Base-by-base conservation (phyloP, 495 filamentous ascomycete species). In the Aspergillus indologenus region DNA sequence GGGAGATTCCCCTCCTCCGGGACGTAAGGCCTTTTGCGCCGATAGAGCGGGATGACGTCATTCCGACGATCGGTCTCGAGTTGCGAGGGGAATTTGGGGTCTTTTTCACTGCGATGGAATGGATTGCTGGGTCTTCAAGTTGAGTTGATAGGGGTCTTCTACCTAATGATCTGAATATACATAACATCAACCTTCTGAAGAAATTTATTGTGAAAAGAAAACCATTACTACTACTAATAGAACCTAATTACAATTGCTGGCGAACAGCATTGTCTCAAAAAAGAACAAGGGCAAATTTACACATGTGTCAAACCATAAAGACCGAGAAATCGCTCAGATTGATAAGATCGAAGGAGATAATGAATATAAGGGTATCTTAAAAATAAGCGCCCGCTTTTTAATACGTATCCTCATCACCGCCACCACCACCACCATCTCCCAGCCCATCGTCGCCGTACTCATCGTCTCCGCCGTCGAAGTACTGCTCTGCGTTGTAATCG, bases 401-500 rank as follows among this genome's bases (percentile, higher is more conserved):
- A 64, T 77, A 81, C 8, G 68, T 75, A 45, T 79, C 79, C 50
- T 79, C 81, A 47, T 81, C 81, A 24, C 73, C 81, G 52, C 67
- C 74, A 18, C 72, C 80, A 17, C 74, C 80, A 53, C 75, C 79
- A n/a, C 74, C 74, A 65, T 79, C 79, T 4, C 67, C 78, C 61
- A 76, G 76, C 6, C 71, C 71, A 60, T 81, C 80, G 45, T 82
- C 79, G 24, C 76, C 79, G 58, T 70, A 76, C 31, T 87, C 85
- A 57, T 84, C 83, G 47, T 82, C 85, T 8, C 85, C 85, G 40
- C 72, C 81, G 63, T 87, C 84, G 57, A 87, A 87, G 73, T 87
- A 86, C 51, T 85, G 78, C 59, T 87, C 84, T 0, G 84, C 84
- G 62, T 87, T 85, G 68, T 87, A 86, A 59, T 83, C 81, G 0